Evolutionary conservation across 495 filamentous ascomycete genomes (phyloP), one percentile per base, ranked within the genome.

Genomic region (Xylaria grammica): DNA sequence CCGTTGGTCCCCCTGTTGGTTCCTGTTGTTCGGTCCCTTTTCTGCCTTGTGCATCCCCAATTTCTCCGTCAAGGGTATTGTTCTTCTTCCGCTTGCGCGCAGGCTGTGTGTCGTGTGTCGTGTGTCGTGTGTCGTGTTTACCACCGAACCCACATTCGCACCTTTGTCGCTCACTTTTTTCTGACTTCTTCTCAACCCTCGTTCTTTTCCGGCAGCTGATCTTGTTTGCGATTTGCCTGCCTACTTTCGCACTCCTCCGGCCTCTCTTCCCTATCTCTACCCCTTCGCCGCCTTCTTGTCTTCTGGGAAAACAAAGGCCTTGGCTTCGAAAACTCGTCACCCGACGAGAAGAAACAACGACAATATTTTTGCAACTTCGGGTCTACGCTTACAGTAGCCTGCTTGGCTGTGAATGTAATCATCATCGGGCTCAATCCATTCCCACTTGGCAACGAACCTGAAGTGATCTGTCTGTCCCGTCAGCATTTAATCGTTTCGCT

Each of bases 231-330:
- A 42, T 51, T 61, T 67, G 24, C 49, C 69, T 63, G 69, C 49
- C 69, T 63, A 65, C 40, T 42, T 42, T 42, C 40, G 40, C 40
- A 36, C 32, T 11, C 40, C 40, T 42, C n/a, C 68, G 26, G 54
- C 67, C 65, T 53, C 67, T 66, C 62, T 51, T 40, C 38, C 58
- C 78, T 72, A 71, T 71, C 74, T 76, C 74, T 71, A 75, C 77
- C 75, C 80, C 77, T 63, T 62, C 75, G 32, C 51, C 68, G 40
- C 6, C 40, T 17, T n/a, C n/a, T 42, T 42, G 40, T 42, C 17
- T 42, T 42, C 13, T 42, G 40, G 17, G 40, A 42, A 42, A 42
- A 15, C 40, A 42, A 17, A 7, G 15, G 13, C 40, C 6, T 15
- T 42, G 7, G 40, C 40, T 42, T 17, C 40, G 40, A 17, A 42